phyloP scores from a whole-genome alignment of 768 basidiomycete species.

The Calocybe indica region DNA sequence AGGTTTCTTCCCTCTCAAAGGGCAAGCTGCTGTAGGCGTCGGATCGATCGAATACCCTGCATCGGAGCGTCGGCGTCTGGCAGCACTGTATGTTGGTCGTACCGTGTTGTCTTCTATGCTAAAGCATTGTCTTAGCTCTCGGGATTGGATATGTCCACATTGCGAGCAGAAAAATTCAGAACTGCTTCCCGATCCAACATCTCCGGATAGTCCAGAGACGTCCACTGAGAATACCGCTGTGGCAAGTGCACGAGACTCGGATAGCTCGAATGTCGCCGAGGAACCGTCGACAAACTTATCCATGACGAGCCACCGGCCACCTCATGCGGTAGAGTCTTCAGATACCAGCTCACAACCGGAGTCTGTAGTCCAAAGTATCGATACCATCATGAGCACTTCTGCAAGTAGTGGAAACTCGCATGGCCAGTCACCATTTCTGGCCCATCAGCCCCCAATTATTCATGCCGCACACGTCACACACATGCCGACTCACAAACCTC shows the following conservation, averaged over 20 bases:
- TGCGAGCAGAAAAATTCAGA: constrained; percentile 65
- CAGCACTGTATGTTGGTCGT: constrained; percentile 51
- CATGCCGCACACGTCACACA: constrained; percentile 10
- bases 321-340: not conserved
- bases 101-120: constrained; percentile 7
- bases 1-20: constrained; percentile 85
- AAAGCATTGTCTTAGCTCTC: constrained; percentile 46
- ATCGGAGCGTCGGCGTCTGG: constrained; percentile 72
- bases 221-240: not conserved
- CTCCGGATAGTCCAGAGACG: constrained; percentile 5
- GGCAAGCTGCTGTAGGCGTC: constrained; percentile 80
- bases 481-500: constrained; percentile 31
- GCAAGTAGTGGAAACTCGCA: not conserved
- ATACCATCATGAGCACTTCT: constrained; percentile 5
- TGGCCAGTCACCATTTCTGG: not conserved
- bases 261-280: not conserved
- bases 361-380: constrained; percentile 6
- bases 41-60: constrained; percentile 81
- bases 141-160: constrained; percentile 74
- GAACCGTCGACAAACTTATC: too few species aligned
- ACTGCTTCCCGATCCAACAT: constrained; percentile 62
- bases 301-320: too few species aligned
- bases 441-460: constrained; percentile 5
- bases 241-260: constrained; percentile 2
- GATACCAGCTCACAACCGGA: constrained; percentile 1